Evolutionary conservation across 2,329 filamentous ascomycete genomes (phyloP), one percentile per base, ranked within the genome.

Genomic region (Hypoxylon sp.): DNA sequence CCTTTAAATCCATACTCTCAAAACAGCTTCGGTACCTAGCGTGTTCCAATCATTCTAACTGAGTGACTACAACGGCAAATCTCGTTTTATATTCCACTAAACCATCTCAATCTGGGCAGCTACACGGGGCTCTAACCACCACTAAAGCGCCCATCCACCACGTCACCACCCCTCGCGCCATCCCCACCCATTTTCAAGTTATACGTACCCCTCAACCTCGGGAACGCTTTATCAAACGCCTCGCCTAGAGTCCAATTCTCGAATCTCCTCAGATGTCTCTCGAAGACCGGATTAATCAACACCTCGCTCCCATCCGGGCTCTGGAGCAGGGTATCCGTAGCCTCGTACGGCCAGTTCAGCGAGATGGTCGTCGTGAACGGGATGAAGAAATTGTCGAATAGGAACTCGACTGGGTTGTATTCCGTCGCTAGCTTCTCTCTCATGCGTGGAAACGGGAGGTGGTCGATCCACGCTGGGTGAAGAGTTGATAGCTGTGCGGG

Each of bases 251-350:
- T 91, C 94, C 95, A 98, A 75, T 97, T 97, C 66, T 90, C 87
- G 42, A 94, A 77, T 48, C 92, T 86, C 2, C 91, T 82, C 54
- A 97, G 77, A 78, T 98, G 94, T 40, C 89, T 85, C 80, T 97
- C 93, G 78, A 97, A 97, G 0, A 93, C 92, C 0, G 94, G 94
- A 71, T 96, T 97, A 70, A 97, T 93, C 70, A 92, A 85, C 66
- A 94, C 83, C 74, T 94, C 91, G 7, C 91, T 88, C 4, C 82
- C 81, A 2, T 84, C 85, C 0, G 86, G 84, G 27, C 86, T 83
- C 60, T 86, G 83, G 27, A 93, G 81, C 27, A 97, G 82, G 37
- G 90, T 89, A 73, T 94, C 91, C 0, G 88, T 89, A 0, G 89
- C 86, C 62, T 93, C 90, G 76, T 97, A 95, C 0, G 92, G 92